phyloP scores from a whole-genome alignment of 2,329 filamentous ascomycete species.

The Lasiodiplodia sp. region DNA sequence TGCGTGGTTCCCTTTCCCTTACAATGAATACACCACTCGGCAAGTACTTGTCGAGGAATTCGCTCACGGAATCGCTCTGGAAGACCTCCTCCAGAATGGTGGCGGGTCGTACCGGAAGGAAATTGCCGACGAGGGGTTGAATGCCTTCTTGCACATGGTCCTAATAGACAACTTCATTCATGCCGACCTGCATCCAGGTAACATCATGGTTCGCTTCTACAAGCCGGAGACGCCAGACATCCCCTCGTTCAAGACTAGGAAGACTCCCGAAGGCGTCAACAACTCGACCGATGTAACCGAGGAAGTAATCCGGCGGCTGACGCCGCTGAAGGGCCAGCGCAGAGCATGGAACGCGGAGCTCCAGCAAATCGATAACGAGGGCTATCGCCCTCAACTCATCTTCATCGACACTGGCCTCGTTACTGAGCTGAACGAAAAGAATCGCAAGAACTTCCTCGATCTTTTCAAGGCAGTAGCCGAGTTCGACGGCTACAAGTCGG shows the following conservation, averaged over 20 bases:
- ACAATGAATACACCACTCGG: slow-evolving; percentile 89
- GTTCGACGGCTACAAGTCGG: slow-evolving; percentile 95
- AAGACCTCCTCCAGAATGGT: slow-evolving; percentile 88
- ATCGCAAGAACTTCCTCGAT: slow-evolving; percentile 90
- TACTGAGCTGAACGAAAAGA: slow-evolving; percentile 86
- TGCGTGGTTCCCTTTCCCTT: slow-evolving; percentile 96
- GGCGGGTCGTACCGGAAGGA: slow-evolving; percentile 93
- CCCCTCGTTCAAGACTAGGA: slow-evolving; percentile 48
- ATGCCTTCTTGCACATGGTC: slow-evolving; percentile 96
- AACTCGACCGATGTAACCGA: slow-evolving; percentile 81
- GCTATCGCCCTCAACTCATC: slow-evolving; percentile 90
- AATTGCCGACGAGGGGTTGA: slow-evolving; percentile 91
- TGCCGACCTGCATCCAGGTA: slow-evolving; percentile 93
- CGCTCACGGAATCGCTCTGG: slow-evolving; percentile 89
- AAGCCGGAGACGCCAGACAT: slow-evolving; percentile 76
- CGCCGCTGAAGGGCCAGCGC: slow-evolving; percentile 73
- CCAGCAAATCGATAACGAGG: slow-evolving; percentile 79
- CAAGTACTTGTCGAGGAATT: slow-evolving; percentile 95
- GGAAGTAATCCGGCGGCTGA: slow-evolving; percentile 79
- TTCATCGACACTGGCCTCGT: slow-evolving; percentile 98
- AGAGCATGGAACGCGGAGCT: slow-evolving; percentile 78
- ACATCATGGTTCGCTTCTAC: slow-evolving; percentile 99
- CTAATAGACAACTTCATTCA: slow-evolving; percentile 98
- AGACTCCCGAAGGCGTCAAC: slow-evolving; percentile 42
- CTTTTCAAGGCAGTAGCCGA: slow-evolving; percentile 95